A percentile compares a stretch with the other conserved stretches of the same genome.
These are phyloP conservation scores for Mimosa pudica DNA, from an alignment of 306 rosid species.

Conservation along the genomic window DNA sequence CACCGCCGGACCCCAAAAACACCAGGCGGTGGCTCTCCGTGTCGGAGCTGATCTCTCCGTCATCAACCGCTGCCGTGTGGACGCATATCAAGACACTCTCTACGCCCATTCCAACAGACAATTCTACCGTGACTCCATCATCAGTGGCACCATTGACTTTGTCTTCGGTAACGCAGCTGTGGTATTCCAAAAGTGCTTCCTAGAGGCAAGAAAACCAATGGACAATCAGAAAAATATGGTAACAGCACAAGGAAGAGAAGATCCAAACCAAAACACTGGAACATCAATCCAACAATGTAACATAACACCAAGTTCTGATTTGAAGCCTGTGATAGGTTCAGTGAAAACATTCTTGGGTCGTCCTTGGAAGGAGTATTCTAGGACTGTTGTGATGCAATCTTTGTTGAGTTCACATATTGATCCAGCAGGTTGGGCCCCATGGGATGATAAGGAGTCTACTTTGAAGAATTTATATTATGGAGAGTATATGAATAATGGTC, in stretches of 20 bases:
- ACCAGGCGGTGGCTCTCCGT: slow-evolving; percentile 66
- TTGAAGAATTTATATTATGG: slow-evolving; percentile 50
- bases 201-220: slow-evolving; percentile 52
- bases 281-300: slow-evolving; percentile 56
- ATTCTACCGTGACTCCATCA: slow-evolving; percentile 53
- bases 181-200: slow-evolving; percentile 51
- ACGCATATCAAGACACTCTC: slow-evolving; percentile 64
- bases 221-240: slow-evolving; percentile 52
- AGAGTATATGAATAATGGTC: slow-evolving; percentile 52
- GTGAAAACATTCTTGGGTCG: slow-evolving; percentile 49
- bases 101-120: slow-evolving; percentile 59
- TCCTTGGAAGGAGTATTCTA: slow-evolving; percentile 60
- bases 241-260: slow-evolving; percentile 54
- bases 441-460: slow-evolving; percentile 49
- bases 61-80: slow-evolving; percentile 59
- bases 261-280: slow-evolving; percentile 56
- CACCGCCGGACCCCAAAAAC: slow-evolving; percentile 65
- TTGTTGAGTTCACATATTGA: slow-evolving; percentile 39
- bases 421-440: slow-evolving; percentile 56
- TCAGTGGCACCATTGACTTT: slow-evolving; percentile 63
- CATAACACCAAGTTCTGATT: slow-evolving; percentile 44
- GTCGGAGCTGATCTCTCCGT: slow-evolving; percentile 61
- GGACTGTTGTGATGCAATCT: slow-evolving; percentile 63
- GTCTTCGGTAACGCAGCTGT: slow-evolving; percentile 63
- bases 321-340: slow-evolving; percentile 52